phyloP scores from a whole-genome alignment of 1,139 yeast species.

The Taiozyma onychis region DNA sequence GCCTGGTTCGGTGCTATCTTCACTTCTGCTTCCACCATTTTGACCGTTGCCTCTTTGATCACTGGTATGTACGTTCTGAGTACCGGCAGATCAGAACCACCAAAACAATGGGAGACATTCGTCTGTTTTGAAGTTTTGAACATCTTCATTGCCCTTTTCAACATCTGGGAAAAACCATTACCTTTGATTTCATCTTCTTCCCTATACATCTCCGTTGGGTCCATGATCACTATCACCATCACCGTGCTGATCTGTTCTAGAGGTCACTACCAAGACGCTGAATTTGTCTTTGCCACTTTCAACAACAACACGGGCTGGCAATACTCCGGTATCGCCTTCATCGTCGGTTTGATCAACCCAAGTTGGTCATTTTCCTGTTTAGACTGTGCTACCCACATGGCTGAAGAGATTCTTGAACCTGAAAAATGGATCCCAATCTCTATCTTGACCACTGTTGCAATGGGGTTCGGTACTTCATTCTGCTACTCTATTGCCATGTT shows the following conservation, averaged over 20 bases:
- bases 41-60: constrained; percentile 45
- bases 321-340: constrained; percentile 53
- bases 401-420: constrained; percentile 57
- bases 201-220: constrained; percentile 46
- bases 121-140: constrained; percentile 44
- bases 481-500: constrained; percentile 57
- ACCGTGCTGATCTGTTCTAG: constrained; percentile 51
- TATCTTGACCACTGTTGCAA: constrained; percentile 58
- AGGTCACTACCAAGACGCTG: constrained; percentile 49
- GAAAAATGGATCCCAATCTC: constrained; percentile 58
- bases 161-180: constrained; percentile 51
- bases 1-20: constrained; percentile 58
- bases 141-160: constrained; percentile 42
- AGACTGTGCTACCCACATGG: constrained; percentile 68
- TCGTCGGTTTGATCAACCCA: constrained; percentile 62
- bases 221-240: constrained; percentile 50
- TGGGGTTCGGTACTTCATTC: constrained; percentile 60
- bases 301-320: constrained; percentile 65
- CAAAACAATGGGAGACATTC: constrained; percentile 54
- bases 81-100: constrained; percentile 37
- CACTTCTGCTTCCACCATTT: constrained; percentile 55
- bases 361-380: constrained; percentile 67
- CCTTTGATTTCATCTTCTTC: constrained; percentile 49
- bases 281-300: constrained; percentile 57
- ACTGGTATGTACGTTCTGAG: constrained; percentile 51